These are phyloP conservation scores for Microsporum ferrugineum DNA, from an alignment of 2,329 filamentous ascomycete species.

Conservation along the genomic window DNA sequence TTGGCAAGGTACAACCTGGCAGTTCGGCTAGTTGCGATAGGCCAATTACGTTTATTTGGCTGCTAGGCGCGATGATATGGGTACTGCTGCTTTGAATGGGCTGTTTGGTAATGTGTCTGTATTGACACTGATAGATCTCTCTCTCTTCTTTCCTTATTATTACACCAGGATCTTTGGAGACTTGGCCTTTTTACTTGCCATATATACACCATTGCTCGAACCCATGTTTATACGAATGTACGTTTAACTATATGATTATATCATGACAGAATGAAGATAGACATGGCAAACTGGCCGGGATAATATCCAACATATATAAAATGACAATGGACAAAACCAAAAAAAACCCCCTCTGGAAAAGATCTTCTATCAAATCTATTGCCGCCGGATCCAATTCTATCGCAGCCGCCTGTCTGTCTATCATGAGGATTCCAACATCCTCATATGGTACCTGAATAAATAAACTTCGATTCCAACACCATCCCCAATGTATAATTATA, in stretches of 20 bases:
- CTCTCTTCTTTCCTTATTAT: not conserved
- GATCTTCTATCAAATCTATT: not conserved
- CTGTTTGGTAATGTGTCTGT: not conserved
- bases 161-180: not conserved
- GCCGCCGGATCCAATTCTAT: not conserved
- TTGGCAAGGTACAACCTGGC: slow-evolving; percentile 29
- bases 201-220: not conserved
- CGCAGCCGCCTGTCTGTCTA: not conserved
- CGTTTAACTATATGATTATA: not conserved
- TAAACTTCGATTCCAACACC: not conserved
- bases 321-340: not conserved
- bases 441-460: not conserved
- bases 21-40: slow-evolving; percentile 6
- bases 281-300: not conserved
- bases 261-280: not conserved
- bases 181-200: not conserved
- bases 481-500: not conserved
- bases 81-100: not conserved
- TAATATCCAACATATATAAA: not conserved
- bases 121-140: not conserved
- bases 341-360: not conserved
- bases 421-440: not conserved
- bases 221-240: not conserved
- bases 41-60: not conserved
- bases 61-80: not conserved